Conservation (phyloP, 2,329 filamentous ascomycete species). For the Neocatenulostroma microsporum region DNA sequence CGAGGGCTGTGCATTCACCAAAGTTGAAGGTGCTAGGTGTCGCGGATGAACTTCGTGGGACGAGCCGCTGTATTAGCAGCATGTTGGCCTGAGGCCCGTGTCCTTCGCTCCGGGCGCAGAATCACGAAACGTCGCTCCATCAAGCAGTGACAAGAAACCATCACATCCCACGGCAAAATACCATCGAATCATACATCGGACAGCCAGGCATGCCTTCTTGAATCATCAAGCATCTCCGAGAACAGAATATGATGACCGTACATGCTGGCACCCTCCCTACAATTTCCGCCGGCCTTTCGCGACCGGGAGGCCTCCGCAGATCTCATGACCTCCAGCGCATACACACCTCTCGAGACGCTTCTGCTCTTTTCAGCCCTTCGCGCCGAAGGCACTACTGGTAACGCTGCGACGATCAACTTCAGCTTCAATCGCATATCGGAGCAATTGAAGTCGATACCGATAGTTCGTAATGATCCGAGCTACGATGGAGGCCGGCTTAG, state of each 20-base stretch:
- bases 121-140: too few species aligned
- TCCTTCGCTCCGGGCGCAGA: too few species aligned
- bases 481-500: constrained; percentile 69
- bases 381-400: constrained; percentile 56
- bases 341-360: constrained; percentile 79
- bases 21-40: too few species aligned
- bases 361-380: constrained; percentile 75
- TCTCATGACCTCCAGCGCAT: constrained; percentile 54
- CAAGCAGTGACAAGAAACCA: too few species aligned
- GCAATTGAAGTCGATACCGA: constrained; percentile 62
- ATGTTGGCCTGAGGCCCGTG: too few species aligned
- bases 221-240: too few species aligned
- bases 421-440: constrained; percentile 68
- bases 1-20: too few species aligned
- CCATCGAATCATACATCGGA: too few species aligned
- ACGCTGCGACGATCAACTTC: constrained; percentile 37
- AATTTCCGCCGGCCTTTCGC: background rate
- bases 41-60: too few species aligned
- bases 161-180: too few species aligned
- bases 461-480: constrained; percentile 60
- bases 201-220: too few species aligned
- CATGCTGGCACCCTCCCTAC: constrained; percentile 8
- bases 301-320: constrained; percentile 2
- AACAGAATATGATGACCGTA: constrained; percentile 1
- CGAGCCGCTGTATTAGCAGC: too few species aligned